Base-by-base conservation (phyloP, 768 basidiomycete genomes). In the Boletus pseudopeckii region DNA sequence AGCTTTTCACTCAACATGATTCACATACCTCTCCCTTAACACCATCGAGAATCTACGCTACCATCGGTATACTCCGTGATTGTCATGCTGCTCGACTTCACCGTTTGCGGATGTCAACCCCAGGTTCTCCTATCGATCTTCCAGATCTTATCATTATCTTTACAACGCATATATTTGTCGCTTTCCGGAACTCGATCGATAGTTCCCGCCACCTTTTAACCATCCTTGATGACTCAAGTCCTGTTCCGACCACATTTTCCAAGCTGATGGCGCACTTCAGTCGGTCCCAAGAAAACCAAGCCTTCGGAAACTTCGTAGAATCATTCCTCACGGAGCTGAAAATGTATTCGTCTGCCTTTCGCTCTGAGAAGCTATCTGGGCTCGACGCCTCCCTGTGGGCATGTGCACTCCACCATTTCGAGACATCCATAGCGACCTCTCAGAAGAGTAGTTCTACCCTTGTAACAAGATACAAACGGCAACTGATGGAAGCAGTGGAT, bases 381-480 rank as follows among this genome's bases (percentile, higher is more conserved):
- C 70, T 80, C 17, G 79, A 82, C 48, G 79, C 80, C 9, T 79
- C 80, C 9, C 59, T 83, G 22, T 83, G 79, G 77, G 72, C 75
- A 15, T 80, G 78, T 50, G 75, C 76, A 6, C 76, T 83, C 22
- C 71, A 67, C 37, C 71, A 77, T 53, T 69, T 81, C 49, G 81
- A 83, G 54, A 62, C 66, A 39, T 61, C 60, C 28, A 51, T 70
- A 39, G 53, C 60, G 20, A 53, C 48, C 30, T 45, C 62, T 34
- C 62, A 65, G 50, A 64, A 64, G 46, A 63, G 51, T 38, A 49
- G 48, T 42, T 57, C 59, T 41, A 40, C 58, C 13, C 63, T 67
- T 38, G 56, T 75, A 43, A 66, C 68, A 48, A 57, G 59, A 30
- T 73, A 76, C 56, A 74, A 74, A n/a, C 64, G 63, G 30, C 61